Base-by-base conservation (phyloP, 2,329 filamentous ascomycete species). In the Scytalidium lignicola region DNA sequence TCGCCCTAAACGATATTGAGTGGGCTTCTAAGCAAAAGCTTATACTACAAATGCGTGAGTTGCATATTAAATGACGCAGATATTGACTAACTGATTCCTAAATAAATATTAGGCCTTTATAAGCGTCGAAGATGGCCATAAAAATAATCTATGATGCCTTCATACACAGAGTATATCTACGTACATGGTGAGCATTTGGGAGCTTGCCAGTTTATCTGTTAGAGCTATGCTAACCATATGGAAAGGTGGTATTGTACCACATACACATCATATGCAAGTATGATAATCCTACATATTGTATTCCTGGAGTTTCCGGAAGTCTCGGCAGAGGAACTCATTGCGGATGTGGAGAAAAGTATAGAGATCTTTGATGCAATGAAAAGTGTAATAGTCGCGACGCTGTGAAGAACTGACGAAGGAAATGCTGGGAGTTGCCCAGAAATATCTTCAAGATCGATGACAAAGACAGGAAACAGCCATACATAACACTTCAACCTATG, bases 161-260 rank as follows among this genome's bases (percentile, higher is more conserved):
- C 15, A 17, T 13, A 13, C 32, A 37, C 15, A 13, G 32, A 13
- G 5, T 17, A 15, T 37, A 37, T 17, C 15, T 37, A 15, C 32
- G 32, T 5, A 37, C 41, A 20, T 23, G 47, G 68, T 63, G 64
- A 44, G 46, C 64, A 18, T 26, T 26, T 26, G 4, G 32, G 4
- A 37, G n/a, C 10, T n/a, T 13, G 5, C 15, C 7, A 37, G 7
- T n/a, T 17, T 9, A 37, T 37, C 10, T 37, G 12, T 37, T 13
- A 17, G 32, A 7, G n/a, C 12, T 37, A 62, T 65, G 32, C 10
- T 37, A 5, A 37, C n/a, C 32, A 7, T 37, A 37, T 15, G 50
- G 54, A 40, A 1, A 65, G 62, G 56, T 66, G 64, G 63, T 65
- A 66, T 42, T 64, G 62, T 26, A 62, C 62, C 37, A 65, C 64